phyloP scores from a whole-genome alignment of 176 grass and related monocot species.

The Oryza longistaminata region DNA sequence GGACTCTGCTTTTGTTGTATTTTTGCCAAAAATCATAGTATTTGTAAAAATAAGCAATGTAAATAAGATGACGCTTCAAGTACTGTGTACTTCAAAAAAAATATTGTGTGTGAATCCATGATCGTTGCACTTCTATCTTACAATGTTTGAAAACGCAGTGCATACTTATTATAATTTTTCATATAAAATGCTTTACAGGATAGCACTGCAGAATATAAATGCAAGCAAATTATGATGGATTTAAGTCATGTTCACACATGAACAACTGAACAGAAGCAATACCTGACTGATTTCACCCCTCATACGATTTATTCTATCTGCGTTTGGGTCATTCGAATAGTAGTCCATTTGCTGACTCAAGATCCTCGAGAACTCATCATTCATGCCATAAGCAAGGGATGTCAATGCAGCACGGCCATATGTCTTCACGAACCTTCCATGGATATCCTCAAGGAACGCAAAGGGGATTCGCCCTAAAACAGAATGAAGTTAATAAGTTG shows the following conservation, averaged over 20 bases:
- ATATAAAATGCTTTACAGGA: not conserved
- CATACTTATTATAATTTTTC: not conserved
- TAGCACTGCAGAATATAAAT: not conserved
- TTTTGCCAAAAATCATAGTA: not conserved
- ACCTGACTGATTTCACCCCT: conserved; percentile 97
- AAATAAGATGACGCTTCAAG: not conserved
- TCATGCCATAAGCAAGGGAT: conserved; percentile 89
- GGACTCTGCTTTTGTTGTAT: not conserved
- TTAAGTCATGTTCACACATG: not conserved
- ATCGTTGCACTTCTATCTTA: not conserved
- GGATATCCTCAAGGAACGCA: conserved; percentile 93
- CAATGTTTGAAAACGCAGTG: not conserved
- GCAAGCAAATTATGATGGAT: not conserved
- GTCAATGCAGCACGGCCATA: conserved; percentile 85
- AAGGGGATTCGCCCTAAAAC: conserved; percentile 82
- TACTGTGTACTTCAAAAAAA: not conserved
- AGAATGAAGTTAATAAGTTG: conserved; percentile 18
- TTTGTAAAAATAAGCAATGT: not conserved
- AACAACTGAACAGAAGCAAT: not conserved
- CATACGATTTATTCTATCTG: conserved; percentile 92
- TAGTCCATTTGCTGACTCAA: conserved; percentile 93
- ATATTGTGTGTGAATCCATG: not conserved
- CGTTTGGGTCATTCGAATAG: conserved; percentile 90
- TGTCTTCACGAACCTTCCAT: conserved; percentile 89
- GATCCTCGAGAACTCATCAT: conserved; percentile 97